Conservation (phyloP, 1,284 basidiomycete species). For the Schizophyllum amplum region DNA sequence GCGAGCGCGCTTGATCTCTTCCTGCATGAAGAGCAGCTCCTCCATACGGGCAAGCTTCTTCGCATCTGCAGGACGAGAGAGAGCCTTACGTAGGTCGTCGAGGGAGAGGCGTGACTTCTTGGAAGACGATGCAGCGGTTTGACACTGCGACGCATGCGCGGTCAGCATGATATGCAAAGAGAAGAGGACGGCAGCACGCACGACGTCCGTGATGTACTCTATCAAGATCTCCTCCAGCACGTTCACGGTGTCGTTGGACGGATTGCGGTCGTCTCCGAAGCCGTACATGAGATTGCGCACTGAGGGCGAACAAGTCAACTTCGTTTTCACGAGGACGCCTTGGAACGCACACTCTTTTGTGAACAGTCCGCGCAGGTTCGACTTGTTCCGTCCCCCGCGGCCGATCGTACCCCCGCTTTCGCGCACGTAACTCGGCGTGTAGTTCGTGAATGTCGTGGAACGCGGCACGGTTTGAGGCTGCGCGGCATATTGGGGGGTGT, state of each 20-base stretch:
- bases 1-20: conserved; percentile 84
- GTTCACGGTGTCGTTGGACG: conserved; percentile 78
- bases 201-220: conserved; percentile 86
- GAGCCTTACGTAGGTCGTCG: conserved; percentile 70
- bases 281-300: conserved; percentile 90
- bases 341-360: conserved; percentile 71
- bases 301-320: conserved; percentile 23
- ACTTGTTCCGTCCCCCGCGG: conserved; percentile 47
- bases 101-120: conserved; percentile 68
- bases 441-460: conserved; percentile 37
- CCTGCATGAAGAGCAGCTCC: conserved; percentile 85
- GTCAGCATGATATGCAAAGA: conserved; percentile 9
- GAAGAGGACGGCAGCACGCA: conserved; percentile 38
- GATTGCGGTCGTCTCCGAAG: conserved; percentile 89
- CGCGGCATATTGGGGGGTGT: background rate
- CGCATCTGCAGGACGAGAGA: conserved; percentile 71
- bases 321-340: conserved; percentile 1
- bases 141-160: conserved; percentile 43
- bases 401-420: conserved; percentile 30
- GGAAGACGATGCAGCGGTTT: conserved; percentile 58
- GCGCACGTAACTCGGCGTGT: conserved; percentile 37
- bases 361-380: conserved; percentile 64
- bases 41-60: conserved; percentile 87
- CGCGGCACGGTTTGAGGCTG: conserved; percentile 22
- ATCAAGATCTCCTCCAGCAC: conserved; percentile 93